phyloP scores from a whole-genome alignment of 2,329 filamentous ascomycete genomes.

The Xylaria sp. region DNA sequence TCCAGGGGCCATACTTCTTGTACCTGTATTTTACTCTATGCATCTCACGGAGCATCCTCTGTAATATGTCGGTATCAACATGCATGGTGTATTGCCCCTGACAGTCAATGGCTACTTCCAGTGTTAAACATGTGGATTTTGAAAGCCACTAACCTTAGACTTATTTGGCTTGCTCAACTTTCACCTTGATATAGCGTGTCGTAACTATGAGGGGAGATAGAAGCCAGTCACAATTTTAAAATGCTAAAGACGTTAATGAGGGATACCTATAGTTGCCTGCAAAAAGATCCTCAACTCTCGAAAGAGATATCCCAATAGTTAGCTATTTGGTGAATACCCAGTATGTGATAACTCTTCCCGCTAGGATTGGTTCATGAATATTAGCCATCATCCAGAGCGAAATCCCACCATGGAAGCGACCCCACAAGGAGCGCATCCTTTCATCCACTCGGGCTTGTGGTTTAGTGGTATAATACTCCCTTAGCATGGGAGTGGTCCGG shows the following conservation, averaged over 20 bases:
- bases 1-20: not conserved
- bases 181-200: too few species aligned
- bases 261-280: too few species aligned
- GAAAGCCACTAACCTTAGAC: too few species aligned
- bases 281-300: too few species aligned
- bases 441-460: constrained; percentile 35
- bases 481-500: constrained; percentile 45
- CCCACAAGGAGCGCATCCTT: not conserved
- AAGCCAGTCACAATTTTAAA: too few species aligned
- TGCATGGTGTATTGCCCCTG: not conserved
- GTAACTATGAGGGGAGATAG: too few species aligned
- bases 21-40: constrained; percentile 5
- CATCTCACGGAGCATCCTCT: not conserved
- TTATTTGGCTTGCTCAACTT: too few species aligned
- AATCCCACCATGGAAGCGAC: not conserved
- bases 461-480: constrained; percentile 44
- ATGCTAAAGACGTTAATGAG: too few species aligned
- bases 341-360: too few species aligned
- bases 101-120: not conserved
- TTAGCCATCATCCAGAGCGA: not conserved
- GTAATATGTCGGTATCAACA: not conserved
- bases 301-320: too few species aligned
- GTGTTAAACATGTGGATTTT: too few species aligned
- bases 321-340: not conserved
- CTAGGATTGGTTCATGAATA: not conserved